These are phyloP conservation scores for Alloteropsis semialata DNA, from an alignment of 176 grass and related monocot genomes.

Conservation along the genomic window DNA sequence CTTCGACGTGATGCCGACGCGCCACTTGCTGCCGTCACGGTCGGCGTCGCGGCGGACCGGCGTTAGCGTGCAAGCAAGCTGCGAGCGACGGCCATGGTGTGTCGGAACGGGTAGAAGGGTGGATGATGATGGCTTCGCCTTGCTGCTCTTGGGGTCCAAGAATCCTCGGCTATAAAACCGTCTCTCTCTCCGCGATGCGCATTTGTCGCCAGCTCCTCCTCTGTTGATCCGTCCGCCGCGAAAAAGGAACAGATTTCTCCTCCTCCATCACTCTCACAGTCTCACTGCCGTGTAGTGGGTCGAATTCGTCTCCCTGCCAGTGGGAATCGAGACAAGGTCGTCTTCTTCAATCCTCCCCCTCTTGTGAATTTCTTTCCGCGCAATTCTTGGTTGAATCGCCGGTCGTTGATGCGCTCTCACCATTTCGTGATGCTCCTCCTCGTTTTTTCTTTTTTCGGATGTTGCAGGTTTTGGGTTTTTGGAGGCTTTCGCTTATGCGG, in stretches of 20 bases:
- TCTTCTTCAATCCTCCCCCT: background rate
- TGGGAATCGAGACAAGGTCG: background rate
- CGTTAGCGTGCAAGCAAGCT: conserved; percentile 41
- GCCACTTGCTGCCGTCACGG: background rate
- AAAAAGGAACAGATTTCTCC: background rate
- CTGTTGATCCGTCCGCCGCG: background rate
- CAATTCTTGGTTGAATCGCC: background rate
- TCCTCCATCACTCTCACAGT: background rate
- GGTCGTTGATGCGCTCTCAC: conserved; percentile 20
- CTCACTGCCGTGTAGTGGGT: background rate
- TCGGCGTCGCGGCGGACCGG: no score
- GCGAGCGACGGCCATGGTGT: background rate
- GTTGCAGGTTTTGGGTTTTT: background rate
- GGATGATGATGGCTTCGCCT: background rate
- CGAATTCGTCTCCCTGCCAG: background rate
- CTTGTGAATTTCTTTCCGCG: conserved; percentile 21
- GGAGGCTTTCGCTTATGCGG: conserved; percentile 10
- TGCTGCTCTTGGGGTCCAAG: conserved; percentile 41
- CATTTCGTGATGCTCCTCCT: background rate
- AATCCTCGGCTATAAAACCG: background rate
- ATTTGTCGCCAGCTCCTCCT: background rate
- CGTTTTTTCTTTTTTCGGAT: no score
- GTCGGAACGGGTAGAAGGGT: background rate
- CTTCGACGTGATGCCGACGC: background rate
- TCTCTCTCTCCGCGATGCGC: conserved; percentile 12